These are phyloP conservation scores for Saccharomyces kudriavzevii DNA, from an alignment of 805 yeast species.

Conservation along the genomic window DNA sequence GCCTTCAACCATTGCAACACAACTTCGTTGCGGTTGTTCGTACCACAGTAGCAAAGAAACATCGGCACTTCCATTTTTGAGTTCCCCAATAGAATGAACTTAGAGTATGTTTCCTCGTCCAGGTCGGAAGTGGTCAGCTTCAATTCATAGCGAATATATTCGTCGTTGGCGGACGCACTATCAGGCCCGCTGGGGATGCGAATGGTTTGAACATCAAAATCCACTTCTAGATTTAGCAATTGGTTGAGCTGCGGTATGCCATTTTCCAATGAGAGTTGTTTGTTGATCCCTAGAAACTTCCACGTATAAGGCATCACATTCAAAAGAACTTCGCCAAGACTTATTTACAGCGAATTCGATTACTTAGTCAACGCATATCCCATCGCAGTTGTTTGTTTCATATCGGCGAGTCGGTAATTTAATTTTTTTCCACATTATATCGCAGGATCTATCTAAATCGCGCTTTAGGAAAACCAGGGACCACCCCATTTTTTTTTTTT, in stretches of 20 bases:
- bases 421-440: neutral
- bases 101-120: slow-evolving; percentile 3
- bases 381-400: neutral
- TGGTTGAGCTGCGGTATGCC: neutral
- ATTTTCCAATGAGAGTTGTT: neutral
- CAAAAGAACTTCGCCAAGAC: neutral
- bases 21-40: slow-evolving; percentile 1
- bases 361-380: neutral
- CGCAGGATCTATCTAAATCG: neutral
- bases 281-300: slow-evolving; percentile 8
- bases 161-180: slow-evolving; percentile 1
- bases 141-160: slow-evolving; percentile 9
- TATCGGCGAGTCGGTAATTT: neutral
- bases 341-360: neutral
- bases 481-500: neutral
- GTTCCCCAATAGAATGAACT: slow-evolving; percentile 7
- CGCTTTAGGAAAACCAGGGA: neutral
- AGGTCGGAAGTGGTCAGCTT: slow-evolving; percentile 1
- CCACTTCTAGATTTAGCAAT: neutral
- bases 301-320: slow-evolving; percentile 11
- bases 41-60: slow-evolving; percentile 11
- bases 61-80: slow-evolving; percentile 10
- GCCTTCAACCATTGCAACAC: slow-evolving; percentile 26
- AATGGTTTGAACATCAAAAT: neutral
- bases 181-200: neutral